These are phyloP conservation scores for Clitopilus passeckerianus DNA, from an alignment of 768 basidiomycete genomes.

Conservation along the genomic window DNA sequence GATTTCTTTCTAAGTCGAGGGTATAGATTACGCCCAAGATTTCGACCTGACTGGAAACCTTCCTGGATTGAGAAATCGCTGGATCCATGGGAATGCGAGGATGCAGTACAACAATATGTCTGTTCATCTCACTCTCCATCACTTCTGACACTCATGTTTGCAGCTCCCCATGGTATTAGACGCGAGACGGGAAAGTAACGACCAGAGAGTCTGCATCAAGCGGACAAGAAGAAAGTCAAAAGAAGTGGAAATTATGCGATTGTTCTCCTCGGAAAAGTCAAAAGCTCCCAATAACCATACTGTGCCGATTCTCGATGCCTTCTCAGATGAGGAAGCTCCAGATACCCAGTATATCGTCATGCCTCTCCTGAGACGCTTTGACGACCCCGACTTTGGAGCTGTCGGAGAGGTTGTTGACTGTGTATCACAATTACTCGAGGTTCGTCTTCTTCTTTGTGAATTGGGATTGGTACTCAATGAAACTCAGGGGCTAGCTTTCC, in stretches of 20 bases:
- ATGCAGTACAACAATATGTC: background rate
- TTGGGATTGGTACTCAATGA: background rate
- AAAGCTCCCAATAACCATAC: conserved; percentile 9
- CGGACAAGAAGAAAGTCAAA: background rate
- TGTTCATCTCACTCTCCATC: background rate
- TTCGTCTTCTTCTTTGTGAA: background rate
- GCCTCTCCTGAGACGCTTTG: conserved; percentile 31
- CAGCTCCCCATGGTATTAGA: conserved; percentile 3
- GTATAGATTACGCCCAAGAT: conserved; percentile 20
- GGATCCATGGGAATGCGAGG: conserved; percentile 1
- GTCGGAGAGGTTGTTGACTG: conserved; percentile 26
- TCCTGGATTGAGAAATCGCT: conserved; percentile 16
- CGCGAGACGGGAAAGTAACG: conserved; percentile 1
- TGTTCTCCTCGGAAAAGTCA: conserved; percentile 7
- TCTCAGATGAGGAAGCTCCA: conserved; percentile 9
- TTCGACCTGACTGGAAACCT: conserved; percentile 20
- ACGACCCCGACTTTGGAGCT: conserved; percentile 27
- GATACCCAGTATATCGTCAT: conserved; percentile 21
- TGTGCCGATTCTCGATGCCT: conserved; percentile 14
- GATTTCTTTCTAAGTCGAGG: conserved; percentile 16
- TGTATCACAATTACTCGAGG: conserved; percentile 20
- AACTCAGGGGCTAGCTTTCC: conserved; percentile 20
- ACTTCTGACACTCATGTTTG: background rate
- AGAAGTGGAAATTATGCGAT: conserved; percentile 1
- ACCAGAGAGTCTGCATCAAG: conserved; percentile 3